Conservation (phyloP, 1,284 basidiomycete species). For the Malassezia caprae region DNA sequence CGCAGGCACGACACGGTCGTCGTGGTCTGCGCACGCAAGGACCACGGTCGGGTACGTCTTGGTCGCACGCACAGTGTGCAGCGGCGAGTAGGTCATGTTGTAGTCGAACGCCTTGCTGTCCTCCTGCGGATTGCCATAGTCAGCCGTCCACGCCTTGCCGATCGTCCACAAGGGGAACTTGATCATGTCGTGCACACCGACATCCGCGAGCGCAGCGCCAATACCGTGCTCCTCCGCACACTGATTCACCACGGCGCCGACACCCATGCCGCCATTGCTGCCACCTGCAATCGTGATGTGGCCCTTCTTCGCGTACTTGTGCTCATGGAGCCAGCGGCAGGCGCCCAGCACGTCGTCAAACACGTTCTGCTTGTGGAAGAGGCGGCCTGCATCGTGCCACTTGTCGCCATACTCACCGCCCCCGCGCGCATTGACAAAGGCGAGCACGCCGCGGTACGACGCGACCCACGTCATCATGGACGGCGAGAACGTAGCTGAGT, state of each 20-base stretch:
- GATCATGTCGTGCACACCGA: conserved; percentile 63
- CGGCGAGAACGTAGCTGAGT: conserved; percentile 56
- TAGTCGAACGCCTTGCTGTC: conserved; percentile 40
- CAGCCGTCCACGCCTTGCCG: conserved; percentile 68
- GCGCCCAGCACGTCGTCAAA: conserved; percentile 61
- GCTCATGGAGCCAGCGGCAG: conserved; percentile 60
- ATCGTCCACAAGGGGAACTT: conserved; percentile 43
- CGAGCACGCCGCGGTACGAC: conserved; percentile 64
- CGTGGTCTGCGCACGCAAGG: conserved; percentile 42
- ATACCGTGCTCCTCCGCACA: conserved; percentile 68
- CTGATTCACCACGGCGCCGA: conserved; percentile 68
- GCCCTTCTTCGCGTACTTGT: conserved; percentile 61
- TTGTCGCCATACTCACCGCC: conserved; percentile 73
- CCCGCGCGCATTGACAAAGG: conserved; percentile 58
- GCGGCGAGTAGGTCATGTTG: conserved; percentile 35
- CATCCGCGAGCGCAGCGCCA: conserved; percentile 49
- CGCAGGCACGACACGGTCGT: conserved; percentile 42
- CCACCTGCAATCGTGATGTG: conserved; percentile 64
- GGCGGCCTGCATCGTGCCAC: conserved; percentile 45
- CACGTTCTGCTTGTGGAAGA: conserved; percentile 55
- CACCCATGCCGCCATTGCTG: conserved; percentile 56
- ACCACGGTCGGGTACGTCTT: conserved; percentile 42
- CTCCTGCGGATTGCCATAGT: conserved; percentile 66
- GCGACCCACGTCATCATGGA: conserved; percentile 66
- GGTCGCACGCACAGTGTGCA: conserved; percentile 36